Percentiles rank a stretch among this genome's conserved stretches.
Evolutionary conservation across 352 stramenopile genomes (phyloP).

Genomic region (Phytopythium helicoides): DNA sequence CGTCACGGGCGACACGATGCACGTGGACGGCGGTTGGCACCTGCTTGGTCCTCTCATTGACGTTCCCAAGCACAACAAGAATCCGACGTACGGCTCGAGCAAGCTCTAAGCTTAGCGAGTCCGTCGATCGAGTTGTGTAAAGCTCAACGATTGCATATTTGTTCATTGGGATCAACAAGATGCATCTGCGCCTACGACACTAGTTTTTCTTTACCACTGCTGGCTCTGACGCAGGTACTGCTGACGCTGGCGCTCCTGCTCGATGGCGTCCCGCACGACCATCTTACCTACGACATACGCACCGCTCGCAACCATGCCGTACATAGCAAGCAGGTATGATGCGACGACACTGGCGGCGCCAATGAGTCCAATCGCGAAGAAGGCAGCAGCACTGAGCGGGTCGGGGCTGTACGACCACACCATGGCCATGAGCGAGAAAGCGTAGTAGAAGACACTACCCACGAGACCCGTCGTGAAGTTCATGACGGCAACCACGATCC

Average conservation of each 20-base stretch:
- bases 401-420: constrained; percentile 84
- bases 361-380: constrained; percentile 72
- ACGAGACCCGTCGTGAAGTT: constrained; percentile 89
- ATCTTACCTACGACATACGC: constrained; percentile 81
- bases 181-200: too few species aligned
- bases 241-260: constrained; percentile 68
- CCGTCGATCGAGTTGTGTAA: not conserved
- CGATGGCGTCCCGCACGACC: constrained; percentile 65
- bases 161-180: too few species aligned
- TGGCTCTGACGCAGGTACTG: constrained; percentile 35
- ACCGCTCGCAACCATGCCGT: constrained; percentile 79
- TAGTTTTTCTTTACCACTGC: constrained; percentile 32
- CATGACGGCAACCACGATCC: constrained; percentile 78
- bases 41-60: constrained; percentile 67
- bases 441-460: constrained; percentile 83
- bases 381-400: constrained; percentile 67
- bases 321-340: constrained; percentile 85
- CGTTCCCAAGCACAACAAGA: constrained; percentile 74
- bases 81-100: constrained; percentile 74
- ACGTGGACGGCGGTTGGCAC: constrained; percentile 87
- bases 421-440: constrained; percentile 81
- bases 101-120: constrained; percentile 46
- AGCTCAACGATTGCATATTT: not conserved
- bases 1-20: constrained; percentile 87
- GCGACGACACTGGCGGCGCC: constrained; percentile 74